phyloP scores from a whole-genome alignment of 78 protist species.

The Dictyostelium purpureum region DNA sequence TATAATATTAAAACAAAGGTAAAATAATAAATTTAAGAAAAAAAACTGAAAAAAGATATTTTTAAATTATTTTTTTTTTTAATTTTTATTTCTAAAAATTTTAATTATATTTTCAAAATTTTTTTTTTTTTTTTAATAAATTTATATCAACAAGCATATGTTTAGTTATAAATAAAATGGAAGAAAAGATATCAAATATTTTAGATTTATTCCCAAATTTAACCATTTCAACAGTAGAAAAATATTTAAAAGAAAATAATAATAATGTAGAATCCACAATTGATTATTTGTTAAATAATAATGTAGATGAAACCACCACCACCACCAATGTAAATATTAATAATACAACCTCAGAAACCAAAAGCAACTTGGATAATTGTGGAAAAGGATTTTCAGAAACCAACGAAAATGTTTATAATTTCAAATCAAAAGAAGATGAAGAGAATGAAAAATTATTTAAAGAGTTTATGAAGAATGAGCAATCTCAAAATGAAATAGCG shows the following conservation, averaged over 20 bases:
- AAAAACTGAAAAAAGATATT: too few species aligned
- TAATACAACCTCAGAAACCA: too few species aligned
- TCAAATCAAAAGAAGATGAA: background rate
- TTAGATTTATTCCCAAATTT: slow-evolving; percentile 42
- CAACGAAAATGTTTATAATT: background rate
- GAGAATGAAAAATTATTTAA: slow-evolving; percentile 43
- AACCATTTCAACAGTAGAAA: background rate
- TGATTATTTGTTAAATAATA: slow-evolving; percentile 17
- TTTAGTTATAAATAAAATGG: too few species aligned
- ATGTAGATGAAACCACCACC: background rate
- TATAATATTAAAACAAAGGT: too few species aligned
- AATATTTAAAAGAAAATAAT: background rate
- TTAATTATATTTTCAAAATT: too few species aligned
- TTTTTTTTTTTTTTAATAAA: too few species aligned
- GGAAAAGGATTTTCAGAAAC: too few species aligned
- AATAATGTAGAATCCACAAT: slow-evolving; percentile 39
- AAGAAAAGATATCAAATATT: background rate
- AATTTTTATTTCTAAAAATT: too few species aligned
- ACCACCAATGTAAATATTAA: background rate
- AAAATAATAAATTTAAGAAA: too few species aligned
- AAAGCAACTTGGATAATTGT: too few species aligned
- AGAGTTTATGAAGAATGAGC: slow-evolving; percentile 22
- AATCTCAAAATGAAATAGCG: background rate
- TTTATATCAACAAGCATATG: too few species aligned
- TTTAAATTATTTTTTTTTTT: too few species aligned